Evolutionary conservation across 768 basidiomycete species (phyloP).

Genomic region (Amanita jacksonii): DNA sequence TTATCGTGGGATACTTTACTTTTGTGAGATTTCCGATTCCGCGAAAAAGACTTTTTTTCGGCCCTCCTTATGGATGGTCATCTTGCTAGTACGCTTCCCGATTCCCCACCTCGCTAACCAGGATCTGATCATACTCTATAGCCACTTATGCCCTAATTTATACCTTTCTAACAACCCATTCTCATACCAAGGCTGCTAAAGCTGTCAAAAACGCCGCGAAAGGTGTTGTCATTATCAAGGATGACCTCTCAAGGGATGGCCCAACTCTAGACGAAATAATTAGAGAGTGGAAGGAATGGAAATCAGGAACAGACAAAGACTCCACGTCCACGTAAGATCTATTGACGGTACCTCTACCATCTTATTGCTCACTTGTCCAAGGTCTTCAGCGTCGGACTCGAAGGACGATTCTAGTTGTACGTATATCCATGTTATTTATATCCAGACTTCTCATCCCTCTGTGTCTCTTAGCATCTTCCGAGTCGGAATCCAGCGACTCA

Average conservation of each 20-base stretch:
- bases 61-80: slow-evolving; percentile 27
- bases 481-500: too few species aligned
- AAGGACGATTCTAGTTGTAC: neutral
- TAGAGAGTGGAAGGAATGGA: slow-evolving; percentile 46
- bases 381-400: neutral
- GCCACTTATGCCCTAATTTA: slow-evolving; percentile 73
- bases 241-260: slow-evolving; percentile 35
- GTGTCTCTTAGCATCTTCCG: neutral
- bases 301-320: slow-evolving; percentile 16
- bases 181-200: slow-evolving; percentile 61
- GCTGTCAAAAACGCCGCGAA: slow-evolving; percentile 70
- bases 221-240: slow-evolving; percentile 42
- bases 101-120: neutral
- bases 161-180: slow-evolving; percentile 56
- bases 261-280: slow-evolving; percentile 59
- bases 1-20: slow-evolving; percentile 25
- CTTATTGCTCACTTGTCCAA: neutral
- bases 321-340: slow-evolving; percentile 1
- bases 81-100: slow-evolving; percentile 28
- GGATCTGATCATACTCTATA: slow-evolving; percentile 17
- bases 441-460: too few species aligned
- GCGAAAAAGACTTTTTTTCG: neutral
- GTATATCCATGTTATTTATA: neutral
- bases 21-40: slow-evolving; percentile 11
- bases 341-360: neutral